A percentile compares a stretch with the other conserved stretches of the same genome.
Evolutionary conservation across 2,329 filamentous ascomycete species (phyloP).

Genomic region (Colletotrichum australisinense): DNA sequence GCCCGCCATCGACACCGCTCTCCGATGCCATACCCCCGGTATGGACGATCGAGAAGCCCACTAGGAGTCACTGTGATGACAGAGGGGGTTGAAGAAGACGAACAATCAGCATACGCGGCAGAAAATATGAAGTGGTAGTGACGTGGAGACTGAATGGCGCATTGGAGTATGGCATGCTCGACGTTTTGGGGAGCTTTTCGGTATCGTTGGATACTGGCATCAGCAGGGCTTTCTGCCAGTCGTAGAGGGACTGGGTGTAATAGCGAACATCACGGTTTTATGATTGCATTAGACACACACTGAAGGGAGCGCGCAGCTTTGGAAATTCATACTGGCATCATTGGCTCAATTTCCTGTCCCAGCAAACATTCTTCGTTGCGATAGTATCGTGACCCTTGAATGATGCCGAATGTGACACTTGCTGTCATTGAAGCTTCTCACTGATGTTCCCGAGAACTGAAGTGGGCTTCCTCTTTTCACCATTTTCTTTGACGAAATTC

Average conservation of each 20-base stretch:
- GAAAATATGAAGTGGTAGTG: background rate
- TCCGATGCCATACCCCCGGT: background rate
- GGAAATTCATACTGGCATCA: background rate
- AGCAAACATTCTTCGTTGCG: background rate
- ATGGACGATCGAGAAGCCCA: background rate
- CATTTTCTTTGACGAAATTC: background rate
- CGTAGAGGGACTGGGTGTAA: background rate
- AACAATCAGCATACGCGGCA: background rate
- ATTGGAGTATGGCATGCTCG: background rate
- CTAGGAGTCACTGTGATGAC: background rate
- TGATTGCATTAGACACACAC: background rate
- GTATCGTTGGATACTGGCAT: background rate
- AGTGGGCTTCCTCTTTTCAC: background rate
- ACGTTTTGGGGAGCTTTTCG: background rate
- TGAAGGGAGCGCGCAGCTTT: background rate
- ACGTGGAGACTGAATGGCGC: background rate
- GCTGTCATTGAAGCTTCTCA: background rate
- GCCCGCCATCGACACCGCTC: background rate
- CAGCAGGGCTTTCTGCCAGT: background rate
- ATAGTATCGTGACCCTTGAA: background rate
- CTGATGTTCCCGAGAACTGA: background rate
- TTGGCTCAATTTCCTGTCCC: background rate
- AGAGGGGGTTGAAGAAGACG: background rate
- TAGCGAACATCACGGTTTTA: background rate
- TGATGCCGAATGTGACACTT: background rate